These are phyloP conservation scores for Sporothrix schenckii DNA, from an alignment of 2,329 filamentous ascomycete genomes.

Conservation along the genomic window DNA sequence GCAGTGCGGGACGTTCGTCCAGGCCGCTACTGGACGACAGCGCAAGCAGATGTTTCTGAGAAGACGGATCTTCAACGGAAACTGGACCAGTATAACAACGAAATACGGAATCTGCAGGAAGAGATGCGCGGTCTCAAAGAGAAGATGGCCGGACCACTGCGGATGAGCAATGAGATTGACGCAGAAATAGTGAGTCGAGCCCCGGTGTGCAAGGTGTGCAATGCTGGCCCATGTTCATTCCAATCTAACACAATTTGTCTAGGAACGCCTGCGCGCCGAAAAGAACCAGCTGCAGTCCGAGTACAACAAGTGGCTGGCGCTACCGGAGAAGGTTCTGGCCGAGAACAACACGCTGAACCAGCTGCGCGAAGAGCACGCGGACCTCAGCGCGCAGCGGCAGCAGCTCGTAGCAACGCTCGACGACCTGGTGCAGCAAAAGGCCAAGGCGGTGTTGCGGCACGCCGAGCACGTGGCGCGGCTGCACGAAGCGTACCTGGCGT, in stretches of 20 bases:
- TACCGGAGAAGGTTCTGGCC: constrained; percentile 67
- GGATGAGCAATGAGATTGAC: constrained; percentile 48
- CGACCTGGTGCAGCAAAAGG: constrained; percentile 58
- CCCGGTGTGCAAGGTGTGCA: too few relatives aligned
- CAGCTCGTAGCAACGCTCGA: constrained; percentile 51
- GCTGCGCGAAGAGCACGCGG: constrained; percentile 42
- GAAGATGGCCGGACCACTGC: constrained; percentile 46
- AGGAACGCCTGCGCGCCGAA: constrained; percentile 59
- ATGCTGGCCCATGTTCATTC: too few relatives aligned
- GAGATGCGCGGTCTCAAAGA: constrained; percentile 44
- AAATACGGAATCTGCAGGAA: constrained; percentile 44
- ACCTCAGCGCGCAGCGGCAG: constrained; percentile 42
- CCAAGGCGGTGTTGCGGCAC: constrained; percentile 55
- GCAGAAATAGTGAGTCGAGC: constrained; percentile 50
- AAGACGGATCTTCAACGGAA: constrained; percentile 63
- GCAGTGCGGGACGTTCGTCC: constrained; percentile 61
- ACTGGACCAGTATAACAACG: constrained; percentile 49
- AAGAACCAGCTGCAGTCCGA: constrained; percentile 71
- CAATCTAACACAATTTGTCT: constrained; percentile 4
- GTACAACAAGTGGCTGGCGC: constrained; percentile 63
- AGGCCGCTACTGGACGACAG: constrained; percentile 74
- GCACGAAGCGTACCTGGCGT: constrained; percentile 61
- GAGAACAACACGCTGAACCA: constrained; percentile 44
- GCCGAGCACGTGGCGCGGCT: constrained; percentile 66
- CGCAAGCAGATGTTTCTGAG: constrained; percentile 69